Evolutionary conservation across 352 stramenopile species (phyloP).

Genomic region (Phytophthora cactorum): DNA sequence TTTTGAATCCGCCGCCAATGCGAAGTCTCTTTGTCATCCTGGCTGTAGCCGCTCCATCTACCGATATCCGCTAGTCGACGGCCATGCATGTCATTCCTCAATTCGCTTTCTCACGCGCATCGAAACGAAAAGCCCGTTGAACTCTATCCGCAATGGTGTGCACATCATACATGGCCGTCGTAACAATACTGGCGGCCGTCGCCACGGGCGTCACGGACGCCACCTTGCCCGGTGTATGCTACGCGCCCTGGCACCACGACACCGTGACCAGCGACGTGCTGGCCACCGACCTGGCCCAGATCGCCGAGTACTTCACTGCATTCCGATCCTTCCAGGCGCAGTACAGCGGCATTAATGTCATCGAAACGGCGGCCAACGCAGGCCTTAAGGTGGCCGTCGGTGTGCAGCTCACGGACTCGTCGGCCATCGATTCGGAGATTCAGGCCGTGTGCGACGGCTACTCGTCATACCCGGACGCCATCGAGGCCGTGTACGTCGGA

Average conservation of each 20-base stretch:
- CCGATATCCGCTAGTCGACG: constrained; percentile 11
- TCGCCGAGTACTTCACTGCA: constrained; percentile 54
- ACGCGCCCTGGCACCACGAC: constrained; percentile 69
- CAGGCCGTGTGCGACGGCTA: constrained; percentile 57
- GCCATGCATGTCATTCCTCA: constrained; percentile 23
- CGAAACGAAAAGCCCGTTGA: constrained; percentile 21
- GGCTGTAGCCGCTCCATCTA: neutral
- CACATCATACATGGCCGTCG: constrained; percentile 26
- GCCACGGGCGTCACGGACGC: constrained; percentile 14
- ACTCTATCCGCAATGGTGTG: constrained; percentile 27
- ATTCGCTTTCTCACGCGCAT: constrained; percentile 28
- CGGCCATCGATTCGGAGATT: constrained; percentile 54
- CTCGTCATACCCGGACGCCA: constrained; percentile 39
- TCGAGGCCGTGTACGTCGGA: constrained; percentile 74
- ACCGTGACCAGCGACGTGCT: constrained; percentile 45
- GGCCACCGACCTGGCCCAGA: constrained; percentile 45
- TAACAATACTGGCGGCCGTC: constrained; percentile 17
- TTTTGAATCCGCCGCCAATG: constrained; percentile 16
- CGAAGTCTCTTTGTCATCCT: constrained; percentile 9
- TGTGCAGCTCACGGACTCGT: constrained; percentile 61
- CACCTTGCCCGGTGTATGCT: constrained; percentile 51
- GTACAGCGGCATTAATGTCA: constrained; percentile 61
- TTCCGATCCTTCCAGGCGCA: constrained; percentile 76
- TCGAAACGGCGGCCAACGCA: constrained; percentile 47
- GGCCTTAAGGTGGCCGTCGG: constrained; percentile 72